These are phyloP conservation scores for Arthrobotrys sinensis DNA, from an alignment of 2,329 filamentous ascomycete genomes.

Conservation along the genomic window DNA sequence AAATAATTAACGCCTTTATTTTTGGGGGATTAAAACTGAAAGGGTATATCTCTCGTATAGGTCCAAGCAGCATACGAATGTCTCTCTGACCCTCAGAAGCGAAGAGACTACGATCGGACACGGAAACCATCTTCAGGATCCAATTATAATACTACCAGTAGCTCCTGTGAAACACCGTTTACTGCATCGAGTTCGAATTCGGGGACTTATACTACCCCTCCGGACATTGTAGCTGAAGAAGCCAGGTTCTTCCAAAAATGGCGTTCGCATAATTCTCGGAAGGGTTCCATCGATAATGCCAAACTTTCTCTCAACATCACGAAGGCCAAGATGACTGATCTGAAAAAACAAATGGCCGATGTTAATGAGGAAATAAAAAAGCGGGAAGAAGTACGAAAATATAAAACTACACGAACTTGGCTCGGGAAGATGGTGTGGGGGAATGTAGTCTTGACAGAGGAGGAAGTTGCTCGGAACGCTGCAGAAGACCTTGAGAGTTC, in stretches of 20 bases:
- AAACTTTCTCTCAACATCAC: not conserved
- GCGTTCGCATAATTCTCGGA: conserved; percentile 18
- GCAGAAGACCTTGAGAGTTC: conserved; percentile 25
- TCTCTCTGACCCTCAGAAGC: conserved; percentile 24
- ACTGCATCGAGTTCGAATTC: not conserved
- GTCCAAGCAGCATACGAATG: conserved; percentile 37
- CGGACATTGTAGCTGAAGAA: conserved; percentile 27
- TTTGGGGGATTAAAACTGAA: not conserved
- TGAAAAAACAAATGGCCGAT: not conserved
- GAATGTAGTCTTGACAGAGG: conserved; percentile 7
- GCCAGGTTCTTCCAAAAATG: conserved; percentile 8
- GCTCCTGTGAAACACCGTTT: too few relatives aligned
- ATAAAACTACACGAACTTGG: conserved; percentile 32
- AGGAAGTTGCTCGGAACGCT: conserved; percentile 7
- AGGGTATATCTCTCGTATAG: not conserved
- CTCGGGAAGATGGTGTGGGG: conserved; percentile 24
- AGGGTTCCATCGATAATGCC: not conserved
- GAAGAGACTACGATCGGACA: conserved; percentile 11
- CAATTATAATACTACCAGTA: too few relatives aligned
- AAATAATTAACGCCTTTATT: too few relatives aligned
- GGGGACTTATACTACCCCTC: not conserved
- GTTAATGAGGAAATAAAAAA: conserved; percentile 1
- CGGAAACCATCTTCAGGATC: not conserved
- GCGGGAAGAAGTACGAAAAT: conserved; percentile 7
- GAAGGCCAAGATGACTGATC: conserved; percentile 2